Evolutionary conservation across 2,329 filamentous ascomycete species (phyloP), one percentile per base, ranked within the genome.

Genomic region (Iodosphaeria phyllophila): DNA sequence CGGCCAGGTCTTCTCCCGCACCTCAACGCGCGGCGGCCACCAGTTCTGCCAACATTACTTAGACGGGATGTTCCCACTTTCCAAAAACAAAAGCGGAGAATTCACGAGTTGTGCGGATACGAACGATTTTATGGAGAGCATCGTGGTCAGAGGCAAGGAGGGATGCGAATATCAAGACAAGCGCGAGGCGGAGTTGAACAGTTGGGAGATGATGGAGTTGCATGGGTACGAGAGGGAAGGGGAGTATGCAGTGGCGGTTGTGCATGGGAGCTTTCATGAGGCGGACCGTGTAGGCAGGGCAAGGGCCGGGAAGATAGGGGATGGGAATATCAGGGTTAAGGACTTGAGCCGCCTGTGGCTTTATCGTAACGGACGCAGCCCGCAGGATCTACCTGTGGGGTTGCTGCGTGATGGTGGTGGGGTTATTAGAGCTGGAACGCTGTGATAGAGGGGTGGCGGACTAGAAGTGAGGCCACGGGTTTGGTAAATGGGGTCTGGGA

Each of bases 1-100:
- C 19, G 65, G 66, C 7, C 52, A 60, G 10, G 56, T 74, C n/a
- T 74, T 75, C 39, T 55, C 56, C 6, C 56, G 64, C 10, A 50
- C 55, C 1, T 51, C 52, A 15, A 42, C 50, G 5, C 49, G 52
- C 3, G 61, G 64, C 3, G 65, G 66, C 0, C 66, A 72, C 29
- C 63, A 70, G 35, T 49, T 72, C 36, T 57, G 55, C 33, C 65
- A 71, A 42, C 66, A 72, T 34, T 72, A 71, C 26, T 52, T 72
- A 1, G 61, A 69, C 30, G 60, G 56, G 28, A 70, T 72, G 61
- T 71, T 72, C 28, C 62, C 64, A 0, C 46, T 69, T 1, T 48
- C 47, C 16, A 41, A 38, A 4, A 53, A 67, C 20, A 37, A 47
- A 3, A 55, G 49, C 2, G 54, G 55, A 3, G 38, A 46, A 5